phyloP scores from a whole-genome alignment of 1,284 basidiomycete species.

The Papiliotrema nemorosa region DNA sequence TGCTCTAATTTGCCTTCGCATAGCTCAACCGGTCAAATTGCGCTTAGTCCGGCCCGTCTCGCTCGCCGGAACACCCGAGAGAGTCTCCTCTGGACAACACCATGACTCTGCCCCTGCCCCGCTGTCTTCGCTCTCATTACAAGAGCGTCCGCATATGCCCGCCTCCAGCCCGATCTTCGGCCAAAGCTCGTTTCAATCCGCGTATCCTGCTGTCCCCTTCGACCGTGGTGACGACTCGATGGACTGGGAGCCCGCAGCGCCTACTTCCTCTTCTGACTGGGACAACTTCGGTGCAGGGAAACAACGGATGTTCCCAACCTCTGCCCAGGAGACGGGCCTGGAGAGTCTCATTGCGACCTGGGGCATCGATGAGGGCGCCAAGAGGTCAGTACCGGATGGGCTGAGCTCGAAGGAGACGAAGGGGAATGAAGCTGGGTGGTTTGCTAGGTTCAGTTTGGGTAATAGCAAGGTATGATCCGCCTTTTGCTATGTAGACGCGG shows the following conservation, averaged over 20 bases:
- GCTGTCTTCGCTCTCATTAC: constrained; percentile 10
- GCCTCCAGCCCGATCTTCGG: constrained; percentile 32
- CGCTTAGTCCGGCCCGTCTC: constrained; percentile 22
- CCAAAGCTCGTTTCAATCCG: constrained; percentile 20
- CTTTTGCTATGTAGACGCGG: too few species aligned
- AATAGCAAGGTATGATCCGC: too few species aligned
- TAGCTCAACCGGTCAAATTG: constrained; percentile 22
- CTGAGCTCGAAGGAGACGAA: too few species aligned
- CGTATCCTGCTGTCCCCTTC: constrained; percentile 1
- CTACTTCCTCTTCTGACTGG: constrained; percentile 24
- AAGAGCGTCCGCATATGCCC: background rate
- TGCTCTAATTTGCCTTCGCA: constrained; percentile 15
- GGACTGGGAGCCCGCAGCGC: constrained; percentile 41
- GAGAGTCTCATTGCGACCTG: constrained; percentile 39
- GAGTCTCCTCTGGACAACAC: background rate
- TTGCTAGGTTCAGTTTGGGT: too few species aligned
- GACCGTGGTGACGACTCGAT: constrained; percentile 22
- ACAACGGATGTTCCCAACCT: constrained; percentile 37
- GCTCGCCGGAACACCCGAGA: constrained; percentile 5
- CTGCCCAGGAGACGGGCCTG: constrained; percentile 38
- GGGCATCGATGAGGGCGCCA: constrained; percentile 14
- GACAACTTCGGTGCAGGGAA: constrained; percentile 34
- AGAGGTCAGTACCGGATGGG: too few species aligned
- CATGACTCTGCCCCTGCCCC: background rate
- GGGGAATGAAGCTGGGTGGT: too few species aligned